phyloP scores from a whole-genome alignment of 345 rosid genomes.

The Rubroshorea leprosula region DNA sequence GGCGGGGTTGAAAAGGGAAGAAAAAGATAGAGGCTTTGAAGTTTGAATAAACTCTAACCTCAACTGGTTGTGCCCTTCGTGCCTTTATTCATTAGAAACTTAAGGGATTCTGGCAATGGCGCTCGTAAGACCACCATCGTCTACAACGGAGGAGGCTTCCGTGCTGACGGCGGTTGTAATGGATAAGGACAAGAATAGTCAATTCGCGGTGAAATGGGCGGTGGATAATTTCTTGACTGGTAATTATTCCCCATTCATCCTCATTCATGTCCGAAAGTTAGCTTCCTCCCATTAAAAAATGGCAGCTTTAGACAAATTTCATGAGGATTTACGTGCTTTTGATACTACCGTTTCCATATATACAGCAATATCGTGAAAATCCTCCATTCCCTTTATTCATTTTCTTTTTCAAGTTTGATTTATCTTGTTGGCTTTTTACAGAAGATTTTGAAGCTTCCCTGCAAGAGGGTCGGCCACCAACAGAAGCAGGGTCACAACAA shows the following conservation, averaged over 20 bases:
- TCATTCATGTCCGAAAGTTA: conserved; percentile 36
- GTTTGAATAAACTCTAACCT: too few species aligned
- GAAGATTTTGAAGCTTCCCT: conserved; percentile 20
- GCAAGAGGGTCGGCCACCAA: conserved; percentile 41
- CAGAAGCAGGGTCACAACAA: conserved; percentile 38
- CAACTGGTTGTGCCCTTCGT: too few species aligned
- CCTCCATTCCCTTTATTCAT: background rate
- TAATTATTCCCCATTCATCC: conserved; percentile 21
- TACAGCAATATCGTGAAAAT: background rate
- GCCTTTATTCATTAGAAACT: too few species aligned
- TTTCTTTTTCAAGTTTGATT: conserved; percentile 2
- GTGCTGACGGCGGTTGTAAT: conserved; percentile 36
- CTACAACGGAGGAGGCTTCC: background rate
- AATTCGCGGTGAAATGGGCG: conserved; percentile 52
- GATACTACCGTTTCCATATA: too few species aligned
- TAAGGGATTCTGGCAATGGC: conserved; percentile 2
- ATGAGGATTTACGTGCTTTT: too few species aligned
- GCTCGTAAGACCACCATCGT: background rate
- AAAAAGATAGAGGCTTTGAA: too few species aligned
- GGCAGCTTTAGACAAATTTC: background rate
- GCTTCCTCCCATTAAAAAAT: too few species aligned
- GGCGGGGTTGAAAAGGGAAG: too few species aligned
- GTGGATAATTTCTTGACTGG: conserved; percentile 33
- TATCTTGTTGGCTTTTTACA: conserved; percentile 12
- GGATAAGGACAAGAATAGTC: conserved; percentile 46